Base-by-base conservation (phyloP, 176 grass and related monocot species). In the Rhipidocladum racemiflorum region DNA sequence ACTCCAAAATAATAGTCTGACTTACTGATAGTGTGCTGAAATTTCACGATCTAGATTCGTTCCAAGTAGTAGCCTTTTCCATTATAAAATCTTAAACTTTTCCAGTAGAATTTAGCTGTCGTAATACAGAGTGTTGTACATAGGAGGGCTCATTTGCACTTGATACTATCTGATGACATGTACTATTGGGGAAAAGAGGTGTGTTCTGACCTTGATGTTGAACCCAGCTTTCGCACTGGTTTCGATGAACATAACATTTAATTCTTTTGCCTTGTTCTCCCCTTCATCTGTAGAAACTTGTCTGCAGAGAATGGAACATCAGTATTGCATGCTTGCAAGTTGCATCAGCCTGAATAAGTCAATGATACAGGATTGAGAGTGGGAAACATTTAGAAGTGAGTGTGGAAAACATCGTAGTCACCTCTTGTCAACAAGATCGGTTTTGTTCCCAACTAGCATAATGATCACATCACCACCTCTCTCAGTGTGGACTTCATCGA, bases 241-340 rank as follows among this genome's bases (percentile, higher is more conserved):
- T 85, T 98, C 92, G 59, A 98, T 94, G 49, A 93, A 98, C 92
- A 98, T 98, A 61, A 95, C 95, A 65, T 90, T 88, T 42, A 95
- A 90, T 36, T 98, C 92, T 53, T 94, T 91, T 25, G 90, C 95
- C 76, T 97, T 98, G 48, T 49, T 92, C 88, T 98, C 92, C 69
- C 90, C 95, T 91, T 98, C 95, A 86, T 98, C 92, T 70, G 91
- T 98, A 18, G 95, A 94, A 13, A 98, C 95, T 98, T 98, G 95
- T 76, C 92, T 97, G 85, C 77, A 73, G 9, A 27, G 16, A 39
- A 17, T 25, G 10, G 27, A 17, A 0, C 16, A 48, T 50, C 42
- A 44, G 8, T 2, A 36, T 74, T 43, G 64, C 10, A 20, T 25
- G 25, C n/a, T 64, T 64, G 30, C 29, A 38, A 10, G 21, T 16